phyloP scores from a whole-genome alignment of 2,329 filamentous ascomycete species.

The Myrmaecium sp. region DNA sequence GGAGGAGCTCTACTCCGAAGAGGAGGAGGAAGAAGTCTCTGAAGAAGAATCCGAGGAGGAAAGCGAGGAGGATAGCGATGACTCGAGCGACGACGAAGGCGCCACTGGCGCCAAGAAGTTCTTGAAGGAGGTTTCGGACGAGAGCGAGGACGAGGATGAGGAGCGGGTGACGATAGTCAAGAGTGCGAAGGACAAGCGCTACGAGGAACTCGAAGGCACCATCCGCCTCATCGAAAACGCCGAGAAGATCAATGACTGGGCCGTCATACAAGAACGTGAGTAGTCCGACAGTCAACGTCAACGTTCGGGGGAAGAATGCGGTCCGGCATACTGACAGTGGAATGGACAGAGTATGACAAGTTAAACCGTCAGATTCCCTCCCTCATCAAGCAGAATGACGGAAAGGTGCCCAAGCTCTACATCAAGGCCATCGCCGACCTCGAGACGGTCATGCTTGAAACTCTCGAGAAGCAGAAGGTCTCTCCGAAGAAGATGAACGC shows the following conservation, averaged over 20 bases:
- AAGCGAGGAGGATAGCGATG: conserved; percentile 33
- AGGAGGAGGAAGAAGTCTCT: conserved; percentile 47
- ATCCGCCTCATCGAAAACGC: conserved; percentile 91
- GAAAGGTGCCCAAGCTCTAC: conserved; percentile 75
- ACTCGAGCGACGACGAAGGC: conserved; percentile 36
- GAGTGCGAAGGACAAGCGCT: conserved; percentile 94
- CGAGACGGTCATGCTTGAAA: conserved; percentile 87
- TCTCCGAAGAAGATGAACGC: conserved; percentile 98
- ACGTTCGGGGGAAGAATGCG: too few relatives aligned
- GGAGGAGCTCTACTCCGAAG: conserved; percentile 79
- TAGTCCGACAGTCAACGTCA: conserved; percentile 52
- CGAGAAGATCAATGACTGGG: conserved; percentile 96
- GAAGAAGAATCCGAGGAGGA: conserved; percentile 41
- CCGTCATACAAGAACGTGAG: too few relatives aligned
- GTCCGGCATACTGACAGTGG: conserved; percentile 7
- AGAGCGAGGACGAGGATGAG: conserved; percentile 69
- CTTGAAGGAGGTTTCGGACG: conserved; percentile 63
- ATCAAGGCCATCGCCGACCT: conserved; percentile 86
- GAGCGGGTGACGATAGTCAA: conserved; percentile 77
- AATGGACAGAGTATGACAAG: conserved; percentile 68
- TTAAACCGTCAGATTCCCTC: conserved; percentile 64
- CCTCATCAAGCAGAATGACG: conserved; percentile 39
- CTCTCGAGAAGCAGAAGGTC: conserved; percentile 88
- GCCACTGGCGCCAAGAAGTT: conserved; percentile 64
- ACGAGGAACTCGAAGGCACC: conserved; percentile 81